These are phyloP conservation scores for Colletotrichum endophyticum DNA, from an alignment of 2,329 filamentous ascomycete genomes.

Conservation along the genomic window DNA sequence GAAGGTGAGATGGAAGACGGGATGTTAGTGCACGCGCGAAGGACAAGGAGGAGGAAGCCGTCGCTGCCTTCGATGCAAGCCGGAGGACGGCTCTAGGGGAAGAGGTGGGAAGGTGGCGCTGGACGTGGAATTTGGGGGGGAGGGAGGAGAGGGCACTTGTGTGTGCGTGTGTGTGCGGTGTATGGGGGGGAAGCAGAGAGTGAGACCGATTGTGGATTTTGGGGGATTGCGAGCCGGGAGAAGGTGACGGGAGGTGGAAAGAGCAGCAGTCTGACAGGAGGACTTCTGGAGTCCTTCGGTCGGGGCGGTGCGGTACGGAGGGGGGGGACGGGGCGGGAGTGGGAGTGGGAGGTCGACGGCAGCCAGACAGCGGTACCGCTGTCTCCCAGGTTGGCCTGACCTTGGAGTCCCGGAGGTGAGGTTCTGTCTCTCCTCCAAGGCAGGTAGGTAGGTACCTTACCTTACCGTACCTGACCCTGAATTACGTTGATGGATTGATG, in stretches of 20 bases:
- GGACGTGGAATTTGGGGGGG: conserved; percentile 8
- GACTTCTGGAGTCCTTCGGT: too few species aligned
- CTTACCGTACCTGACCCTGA: not conserved
- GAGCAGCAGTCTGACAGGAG: not conserved
- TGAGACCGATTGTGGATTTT: not conserved
- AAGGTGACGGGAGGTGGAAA: not conserved
- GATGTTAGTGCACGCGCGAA: not conserved
- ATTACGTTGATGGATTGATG: not conserved
- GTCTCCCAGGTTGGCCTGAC: not conserved
- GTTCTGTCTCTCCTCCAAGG: too few species aligned
- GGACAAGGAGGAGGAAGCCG: not conserved
- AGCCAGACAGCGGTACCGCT: not conserved
- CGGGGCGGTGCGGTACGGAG: not conserved
- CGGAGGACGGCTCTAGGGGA: not conserved
- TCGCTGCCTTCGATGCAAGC: not conserved
- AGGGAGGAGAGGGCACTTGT: not conserved
- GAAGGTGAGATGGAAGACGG: not conserved
- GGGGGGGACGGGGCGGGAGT: not conserved
- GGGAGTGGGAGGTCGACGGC: not conserved
- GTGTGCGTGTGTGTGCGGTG: too few species aligned
- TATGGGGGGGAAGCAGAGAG: not conserved
- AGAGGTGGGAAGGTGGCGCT: not conserved
- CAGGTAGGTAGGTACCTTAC: too few species aligned
- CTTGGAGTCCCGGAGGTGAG: not conserved
- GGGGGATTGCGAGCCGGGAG: not conserved